Conservation (phyloP, 257 asterid species). For the Primulina huaijiensis region DNA sequence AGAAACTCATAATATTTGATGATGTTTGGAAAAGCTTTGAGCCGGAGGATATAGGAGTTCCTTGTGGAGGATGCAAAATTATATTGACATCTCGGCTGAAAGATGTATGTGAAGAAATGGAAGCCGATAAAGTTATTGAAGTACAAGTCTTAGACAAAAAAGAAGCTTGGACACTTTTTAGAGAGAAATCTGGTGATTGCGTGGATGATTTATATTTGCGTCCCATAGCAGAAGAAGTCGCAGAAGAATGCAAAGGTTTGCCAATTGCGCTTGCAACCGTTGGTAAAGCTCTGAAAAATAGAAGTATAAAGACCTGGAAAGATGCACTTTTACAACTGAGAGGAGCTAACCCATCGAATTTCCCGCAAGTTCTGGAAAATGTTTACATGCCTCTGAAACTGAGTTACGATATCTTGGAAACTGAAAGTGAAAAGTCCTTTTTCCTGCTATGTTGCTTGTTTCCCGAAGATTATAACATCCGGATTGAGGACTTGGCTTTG, state of each 20-base stretch:
- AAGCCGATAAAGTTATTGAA: background rate
- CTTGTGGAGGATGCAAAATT: constrained; percentile 25
- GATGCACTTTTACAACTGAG: constrained; percentile 22
- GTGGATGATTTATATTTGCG: constrained; percentile 3
- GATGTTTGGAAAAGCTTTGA: constrained; percentile 31
- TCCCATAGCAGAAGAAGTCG: constrained; percentile 21
- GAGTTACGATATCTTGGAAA: constrained; percentile 16
- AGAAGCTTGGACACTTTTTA: constrained; percentile 35
- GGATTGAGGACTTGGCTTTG: too few relatives aligned
- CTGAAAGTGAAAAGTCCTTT: background rate
- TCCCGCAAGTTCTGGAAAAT: background rate
- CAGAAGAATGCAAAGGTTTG: constrained; percentile 25
- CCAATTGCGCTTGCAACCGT: constrained; percentile 34
- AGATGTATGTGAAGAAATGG: constrained; percentile 15
- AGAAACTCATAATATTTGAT: constrained; percentile 31
- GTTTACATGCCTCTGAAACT: constrained; percentile 20
- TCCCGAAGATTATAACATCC: constrained; percentile 8
- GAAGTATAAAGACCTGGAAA: constrained; percentile 10
- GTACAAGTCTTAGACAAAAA: constrained; percentile 15
- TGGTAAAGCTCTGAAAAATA: constrained; percentile 18
- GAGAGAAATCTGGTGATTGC: constrained; percentile 5
- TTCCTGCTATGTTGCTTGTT: constrained; percentile 24
- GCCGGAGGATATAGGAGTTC: constrained; percentile 27
- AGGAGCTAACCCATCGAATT: background rate
- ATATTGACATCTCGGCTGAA: constrained; percentile 18